Conservation (phyloP, 192 early-diverging fungal species). For the Podila clonocystis region DNA sequence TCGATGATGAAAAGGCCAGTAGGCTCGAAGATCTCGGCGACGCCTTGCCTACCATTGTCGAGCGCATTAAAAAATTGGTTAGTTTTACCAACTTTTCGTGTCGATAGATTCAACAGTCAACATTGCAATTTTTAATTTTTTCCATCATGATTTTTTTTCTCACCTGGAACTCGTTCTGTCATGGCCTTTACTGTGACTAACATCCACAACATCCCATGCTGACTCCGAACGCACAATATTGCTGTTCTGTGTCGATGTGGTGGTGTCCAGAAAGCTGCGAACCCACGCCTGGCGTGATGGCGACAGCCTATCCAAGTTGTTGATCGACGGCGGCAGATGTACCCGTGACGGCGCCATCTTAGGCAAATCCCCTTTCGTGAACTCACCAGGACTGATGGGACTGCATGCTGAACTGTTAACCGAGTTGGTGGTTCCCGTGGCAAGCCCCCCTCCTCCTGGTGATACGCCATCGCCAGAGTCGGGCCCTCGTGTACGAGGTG, state of each 20-base stretch:
- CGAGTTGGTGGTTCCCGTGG: not conserved
- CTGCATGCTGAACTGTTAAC: not conserved
- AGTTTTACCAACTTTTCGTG: no score
- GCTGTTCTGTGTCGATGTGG: not conserved
- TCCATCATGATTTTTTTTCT: not conserved
- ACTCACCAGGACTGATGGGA: slow-evolving; percentile 7
- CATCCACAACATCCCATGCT: slow-evolving; percentile 24
- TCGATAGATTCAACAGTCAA: no score
- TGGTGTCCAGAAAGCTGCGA: slow-evolving; percentile 2
- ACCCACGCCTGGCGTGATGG: slow-evolving; percentile 24
- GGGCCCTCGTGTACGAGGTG: not conserved
- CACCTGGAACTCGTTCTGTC: not conserved
- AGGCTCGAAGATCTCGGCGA: not conserved
- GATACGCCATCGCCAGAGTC: not conserved
- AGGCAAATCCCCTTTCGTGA: slow-evolving; percentile 2
- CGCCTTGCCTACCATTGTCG: not conserved
- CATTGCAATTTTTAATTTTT: no score
- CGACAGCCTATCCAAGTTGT: slow-evolving; percentile 24
- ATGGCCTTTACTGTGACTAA: not conserved
- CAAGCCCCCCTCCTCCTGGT: not conserved
- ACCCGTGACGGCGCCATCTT: slow-evolving; percentile 21
- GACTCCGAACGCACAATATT: not conserved
- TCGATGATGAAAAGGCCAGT: not conserved
- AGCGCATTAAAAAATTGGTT: no score
- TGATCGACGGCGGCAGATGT: slow-evolving; percentile 19